phyloP scores from a whole-genome alignment of 108 stramenopile genomes.

The Parietichytrium sp. region DNA sequence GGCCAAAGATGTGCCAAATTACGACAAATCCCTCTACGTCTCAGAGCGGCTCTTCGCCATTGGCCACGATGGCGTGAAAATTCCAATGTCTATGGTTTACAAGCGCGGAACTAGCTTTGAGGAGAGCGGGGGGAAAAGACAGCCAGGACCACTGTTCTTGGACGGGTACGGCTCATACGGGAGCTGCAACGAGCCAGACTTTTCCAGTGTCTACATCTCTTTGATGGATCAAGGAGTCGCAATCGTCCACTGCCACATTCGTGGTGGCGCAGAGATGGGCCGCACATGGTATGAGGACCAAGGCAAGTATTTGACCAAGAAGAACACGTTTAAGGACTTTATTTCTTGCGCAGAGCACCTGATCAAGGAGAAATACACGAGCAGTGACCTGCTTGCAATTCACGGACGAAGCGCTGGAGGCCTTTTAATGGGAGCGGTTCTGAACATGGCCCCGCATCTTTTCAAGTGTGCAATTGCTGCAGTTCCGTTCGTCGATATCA shows the following conservation, averaged over 20 bases:
- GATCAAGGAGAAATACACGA: constrained; percentile 46
- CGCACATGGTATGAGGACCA: constrained; percentile 90
- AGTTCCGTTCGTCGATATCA: constrained; percentile 91
- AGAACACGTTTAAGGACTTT: constrained; percentile 91
- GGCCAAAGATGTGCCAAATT: constrained; percentile 75
- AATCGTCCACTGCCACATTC: constrained; percentile 82
- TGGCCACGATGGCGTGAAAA: constrained; percentile 75
- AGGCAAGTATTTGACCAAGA: constrained; percentile 86
- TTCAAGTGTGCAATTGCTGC: constrained; percentile 81
- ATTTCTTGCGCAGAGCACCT: constrained; percentile 70
- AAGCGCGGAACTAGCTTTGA: constrained; percentile 67
- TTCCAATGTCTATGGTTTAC: constrained; percentile 78
- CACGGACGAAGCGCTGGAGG: constrained; percentile 65
- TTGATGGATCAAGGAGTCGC: constrained; percentile 80
- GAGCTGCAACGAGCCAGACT: constrained; percentile 79
- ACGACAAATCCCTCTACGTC: constrained; percentile 70
- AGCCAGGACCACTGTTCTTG: constrained; percentile 68
- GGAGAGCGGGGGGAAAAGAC: constrained; percentile 50
- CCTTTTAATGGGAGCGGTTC: constrained; percentile 58
- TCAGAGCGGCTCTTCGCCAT: constrained; percentile 71
- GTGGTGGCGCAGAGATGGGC: constrained; percentile 95
- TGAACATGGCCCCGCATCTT: constrained; percentile 76
- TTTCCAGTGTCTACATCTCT: constrained; percentile 70
- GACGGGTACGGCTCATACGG: constrained; percentile 92
- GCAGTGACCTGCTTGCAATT: constrained; percentile 46